These are phyloP conservation scores for Carallia pectinifolia DNA, from an alignment of 345 rosid genomes.

Conservation along the genomic window DNA sequence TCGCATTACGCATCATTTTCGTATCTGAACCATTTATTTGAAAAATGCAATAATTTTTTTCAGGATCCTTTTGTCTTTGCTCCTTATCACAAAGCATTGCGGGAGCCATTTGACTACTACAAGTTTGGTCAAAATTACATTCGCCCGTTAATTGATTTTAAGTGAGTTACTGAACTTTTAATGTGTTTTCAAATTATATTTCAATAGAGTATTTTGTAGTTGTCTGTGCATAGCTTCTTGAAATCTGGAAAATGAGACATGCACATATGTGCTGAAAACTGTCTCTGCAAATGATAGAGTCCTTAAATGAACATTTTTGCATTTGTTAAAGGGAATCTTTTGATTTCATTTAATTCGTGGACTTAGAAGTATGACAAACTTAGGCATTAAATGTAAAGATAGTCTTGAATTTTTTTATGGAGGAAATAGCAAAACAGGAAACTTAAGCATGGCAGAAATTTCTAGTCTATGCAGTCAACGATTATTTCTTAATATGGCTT, in stretches of 20 bases:
- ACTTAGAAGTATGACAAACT: too few relatives aligned
- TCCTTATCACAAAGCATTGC: slow-evolving; percentile 78
- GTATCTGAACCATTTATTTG: slow-evolving; percentile 21
- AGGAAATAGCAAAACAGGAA: too few relatives aligned
- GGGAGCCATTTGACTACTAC: slow-evolving; percentile 95
- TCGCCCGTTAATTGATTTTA: slow-evolving; percentile 80
- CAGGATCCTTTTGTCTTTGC: slow-evolving; percentile 81
- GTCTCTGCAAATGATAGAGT: too few relatives aligned
- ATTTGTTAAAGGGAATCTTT: too few relatives aligned
- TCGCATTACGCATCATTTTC: slow-evolving; percentile 6
- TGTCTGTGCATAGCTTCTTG: slow-evolving; percentile 1
- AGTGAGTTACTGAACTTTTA: slow-evolving; percentile 46
- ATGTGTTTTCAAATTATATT: slow-evolving; percentile 4
- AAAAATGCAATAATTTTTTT: slow-evolving; percentile 21
- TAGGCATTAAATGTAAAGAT: too few relatives aligned
- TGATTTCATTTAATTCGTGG: too few relatives aligned
- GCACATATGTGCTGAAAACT: too few relatives aligned
- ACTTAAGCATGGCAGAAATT: too few relatives aligned
- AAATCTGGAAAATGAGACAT: slow-evolving; percentile 5
- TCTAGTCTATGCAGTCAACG: too few relatives aligned
- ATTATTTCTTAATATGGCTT: too few relatives aligned
- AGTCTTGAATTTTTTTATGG: too few relatives aligned
- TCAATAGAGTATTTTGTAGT: neutral
- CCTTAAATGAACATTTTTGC: too few relatives aligned
- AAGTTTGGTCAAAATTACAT: slow-evolving; percentile 90